phyloP scores from a whole-genome alignment of 495 filamentous ascomycete genomes.

The Apiosordaria backusii region DNA sequence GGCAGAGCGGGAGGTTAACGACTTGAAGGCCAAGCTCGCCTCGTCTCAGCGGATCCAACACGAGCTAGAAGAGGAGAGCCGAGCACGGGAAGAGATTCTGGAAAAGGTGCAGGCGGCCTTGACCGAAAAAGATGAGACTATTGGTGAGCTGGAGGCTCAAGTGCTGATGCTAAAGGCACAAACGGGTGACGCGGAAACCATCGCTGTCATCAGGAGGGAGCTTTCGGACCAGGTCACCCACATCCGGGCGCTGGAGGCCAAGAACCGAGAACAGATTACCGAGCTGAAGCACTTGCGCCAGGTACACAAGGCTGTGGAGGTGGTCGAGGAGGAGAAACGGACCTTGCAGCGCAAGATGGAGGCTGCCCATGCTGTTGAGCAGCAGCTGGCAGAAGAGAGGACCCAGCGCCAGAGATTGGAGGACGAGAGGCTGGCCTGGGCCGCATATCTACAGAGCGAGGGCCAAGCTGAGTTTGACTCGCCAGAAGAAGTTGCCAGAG shows the following conservation, averaged over 20 bases:
- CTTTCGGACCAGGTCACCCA: conserved; percentile 83
- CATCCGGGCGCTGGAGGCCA: conserved; percentile 76
- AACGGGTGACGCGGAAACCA: conserved; percentile 77
- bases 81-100: conserved; percentile 58
- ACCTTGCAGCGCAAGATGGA: conserved; percentile 73
- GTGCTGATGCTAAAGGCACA: conserved; percentile 77
- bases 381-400: conserved; percentile 71
- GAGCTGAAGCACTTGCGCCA: conserved; percentile 80
- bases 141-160: conserved; percentile 74
- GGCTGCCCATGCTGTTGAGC: conserved; percentile 67
- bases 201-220: conserved; percentile 78
- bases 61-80: conserved; percentile 67
- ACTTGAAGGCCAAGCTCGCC: conserved; percentile 66
- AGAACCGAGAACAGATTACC: conserved; percentile 71
- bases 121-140: conserved; percentile 61
- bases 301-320: conserved; percentile 75
- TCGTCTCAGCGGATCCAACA: conserved; percentile 64
- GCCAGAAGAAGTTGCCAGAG: conserved; percentile 82
- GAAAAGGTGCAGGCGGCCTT: conserved; percentile 65
- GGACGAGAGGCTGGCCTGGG: conserved; percentile 83
- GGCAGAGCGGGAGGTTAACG: conserved; percentile 62
- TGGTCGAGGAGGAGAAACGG: conserved; percentile 95
- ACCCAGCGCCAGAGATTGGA: conserved; percentile 83
- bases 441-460: conserved; percentile 74
- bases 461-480: conserved; percentile 71